Percentiles rank a stretch among this genome's conserved stretches.
phyloP scores from a whole-genome alignment of 2,329 filamentous ascomycete species.

The Didymella glomerata region DNA sequence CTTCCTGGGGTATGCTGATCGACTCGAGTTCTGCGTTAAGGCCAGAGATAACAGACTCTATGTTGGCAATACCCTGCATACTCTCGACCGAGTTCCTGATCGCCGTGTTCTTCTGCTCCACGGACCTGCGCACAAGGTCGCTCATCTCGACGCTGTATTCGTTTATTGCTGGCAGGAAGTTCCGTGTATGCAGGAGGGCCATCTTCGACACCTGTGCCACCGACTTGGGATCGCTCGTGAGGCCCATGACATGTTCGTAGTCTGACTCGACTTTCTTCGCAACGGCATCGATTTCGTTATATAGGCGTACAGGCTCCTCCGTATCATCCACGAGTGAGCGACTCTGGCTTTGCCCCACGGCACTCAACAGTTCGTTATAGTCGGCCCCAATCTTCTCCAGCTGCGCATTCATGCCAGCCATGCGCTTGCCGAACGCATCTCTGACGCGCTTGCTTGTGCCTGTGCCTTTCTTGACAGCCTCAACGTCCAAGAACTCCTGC shows the following conservation, averaged over 20 bases:
- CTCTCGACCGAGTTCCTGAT: conserved; percentile 72
- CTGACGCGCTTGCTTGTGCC: conserved; percentile 70
- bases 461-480: conserved; percentile 76
- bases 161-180: conserved; percentile 67
- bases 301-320: conserved; percentile 71
- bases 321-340: conserved; percentile 66
- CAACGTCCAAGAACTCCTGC: conserved; percentile 72
- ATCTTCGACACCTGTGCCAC: conserved; percentile 69
- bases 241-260: conserved; percentile 77
- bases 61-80: conserved; percentile 82
- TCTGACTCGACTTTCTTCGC: conserved; percentile 88
- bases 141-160: conserved; percentile 66
- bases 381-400: conserved; percentile 54
- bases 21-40: conserved; percentile 76
- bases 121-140: conserved; percentile 60
- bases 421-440: conserved; percentile 67
- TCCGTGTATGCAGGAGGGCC: conserved; percentile 69
- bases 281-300: conserved; percentile 86
- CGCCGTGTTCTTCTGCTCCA: conserved; percentile 72
- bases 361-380: conserved; percentile 56
- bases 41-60: conserved; percentile 77
- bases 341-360: conserved; percentile 56
- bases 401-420: conserved; percentile 53
- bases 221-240: conserved; percentile 72
- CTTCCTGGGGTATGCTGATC: conserved; percentile 76